These are phyloP conservation scores for Cryptosporidium xiaoi DNA, from an alignment of 169 alveolate species.

Conservation along the genomic window DNA sequence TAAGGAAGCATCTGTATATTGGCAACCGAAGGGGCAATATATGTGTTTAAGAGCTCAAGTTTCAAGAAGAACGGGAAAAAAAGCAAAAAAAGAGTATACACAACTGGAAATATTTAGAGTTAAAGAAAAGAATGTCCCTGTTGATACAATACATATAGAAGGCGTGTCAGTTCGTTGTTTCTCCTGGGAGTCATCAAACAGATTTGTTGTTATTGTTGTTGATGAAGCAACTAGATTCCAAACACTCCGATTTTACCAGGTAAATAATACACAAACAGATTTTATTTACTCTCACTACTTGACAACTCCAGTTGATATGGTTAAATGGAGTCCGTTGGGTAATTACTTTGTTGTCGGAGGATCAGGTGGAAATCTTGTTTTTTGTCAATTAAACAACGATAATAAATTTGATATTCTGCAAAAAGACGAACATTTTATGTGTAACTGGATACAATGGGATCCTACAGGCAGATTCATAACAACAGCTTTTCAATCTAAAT, in stretches of 20 bases:
- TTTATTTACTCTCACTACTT: slow-evolving; percentile 51
- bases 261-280: slow-evolving; percentile 81
- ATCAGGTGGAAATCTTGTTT: slow-evolving; percentile 86
- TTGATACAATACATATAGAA: slow-evolving; percentile 89
- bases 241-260: slow-evolving; percentile 88
- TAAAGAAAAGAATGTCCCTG: slow-evolving; percentile 88
- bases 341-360: slow-evolving; percentile 87
- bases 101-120: slow-evolving; percentile 89
- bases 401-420: slow-evolving; percentile 89
- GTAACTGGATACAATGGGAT: slow-evolving; percentile 88
- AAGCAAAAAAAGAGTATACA: slow-evolving; percentile 85
- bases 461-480: slow-evolving; percentile 89
- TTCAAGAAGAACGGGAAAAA: slow-evolving; percentile 87
- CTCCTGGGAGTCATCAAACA: slow-evolving; percentile 89
- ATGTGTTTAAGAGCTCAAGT: slow-evolving; percentile 87
- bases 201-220: slow-evolving; percentile 88
- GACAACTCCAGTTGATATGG: slow-evolving; percentile 53
- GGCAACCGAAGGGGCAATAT: slow-evolving; percentile 91
- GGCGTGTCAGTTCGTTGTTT: slow-evolving; percentile 88
- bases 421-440: slow-evolving; percentile 88
- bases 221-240: slow-evolving; percentile 87
- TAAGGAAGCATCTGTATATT: slow-evolving; percentile 86
- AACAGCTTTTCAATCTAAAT: slow-evolving; percentile 78
- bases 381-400: slow-evolving; percentile 85
- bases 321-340: slow-evolving; percentile 90